phyloP scores from a whole-genome alignment of 768 basidiomycete species.

The Kwoniella sp. region DNA sequence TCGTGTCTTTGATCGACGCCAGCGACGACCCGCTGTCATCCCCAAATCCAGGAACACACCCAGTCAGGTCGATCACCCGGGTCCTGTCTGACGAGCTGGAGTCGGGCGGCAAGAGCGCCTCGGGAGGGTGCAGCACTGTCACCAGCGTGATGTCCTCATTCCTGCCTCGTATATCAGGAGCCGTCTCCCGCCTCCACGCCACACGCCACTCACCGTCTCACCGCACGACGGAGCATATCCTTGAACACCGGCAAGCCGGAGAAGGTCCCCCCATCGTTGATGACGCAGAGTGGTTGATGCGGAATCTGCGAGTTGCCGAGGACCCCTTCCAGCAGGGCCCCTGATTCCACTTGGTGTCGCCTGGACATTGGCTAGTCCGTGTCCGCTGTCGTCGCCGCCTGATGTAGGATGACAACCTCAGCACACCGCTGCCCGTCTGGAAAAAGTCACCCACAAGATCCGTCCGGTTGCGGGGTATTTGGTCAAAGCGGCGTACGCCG shows the following conservation, averaged over 20 bases:
- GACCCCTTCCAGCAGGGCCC: constrained; percentile 23
- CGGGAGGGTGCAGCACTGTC: constrained; percentile 25
- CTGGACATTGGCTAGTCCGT: too few species aligned
- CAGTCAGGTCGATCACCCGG: constrained; percentile 32
- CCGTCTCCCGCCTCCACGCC: neutral
- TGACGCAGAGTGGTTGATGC: constrained; percentile 43
- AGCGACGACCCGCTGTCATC: neutral
- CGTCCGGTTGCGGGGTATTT: too few species aligned
- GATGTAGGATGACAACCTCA: too few species aligned
- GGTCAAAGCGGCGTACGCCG: too few species aligned
- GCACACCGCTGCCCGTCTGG: too few species aligned
- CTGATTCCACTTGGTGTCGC: too few species aligned
- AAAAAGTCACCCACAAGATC: too few species aligned
- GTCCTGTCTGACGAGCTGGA: neutral
- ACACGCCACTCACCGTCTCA: constrained; percentile 21
- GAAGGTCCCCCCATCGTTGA: constrained; percentile 34
- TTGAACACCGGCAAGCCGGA: constrained; percentile 37
- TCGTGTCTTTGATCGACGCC: neutral
- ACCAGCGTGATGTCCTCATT: constrained; percentile 20
- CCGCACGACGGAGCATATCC: constrained; percentile 29
- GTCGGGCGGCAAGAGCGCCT: constrained; percentile 9
- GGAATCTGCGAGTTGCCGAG: constrained; percentile 37
- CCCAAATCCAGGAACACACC: constrained; percentile 21
- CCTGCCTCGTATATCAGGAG: neutral
- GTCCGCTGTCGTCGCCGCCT: too few species aligned